Evolutionary conservation across 257 asterid genomes (phyloP), one percentile per base, ranked within the genome.

Genomic region (Solanum pinnatisectum): DNA sequence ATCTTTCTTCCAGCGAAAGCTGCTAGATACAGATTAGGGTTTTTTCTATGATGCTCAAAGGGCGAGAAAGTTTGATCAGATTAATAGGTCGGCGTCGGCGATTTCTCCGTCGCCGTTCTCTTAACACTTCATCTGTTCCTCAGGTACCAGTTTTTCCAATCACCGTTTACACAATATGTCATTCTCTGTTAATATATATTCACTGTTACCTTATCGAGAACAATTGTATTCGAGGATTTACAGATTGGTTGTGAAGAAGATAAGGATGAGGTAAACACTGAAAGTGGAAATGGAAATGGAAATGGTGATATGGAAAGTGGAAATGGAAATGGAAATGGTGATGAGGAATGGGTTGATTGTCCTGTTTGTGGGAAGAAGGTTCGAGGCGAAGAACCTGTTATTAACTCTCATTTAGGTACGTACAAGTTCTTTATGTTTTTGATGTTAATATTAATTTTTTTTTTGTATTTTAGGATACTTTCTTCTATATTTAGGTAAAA

Each of bases 371-470:
- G 95, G 32, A 84, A 49, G 59, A 85, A 81, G 33, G 82, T 97
- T 68, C 98, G 92, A 5, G 92, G 93, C 15, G 84, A 88, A n/a
- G 94, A 93, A 89, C 90, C 89, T 83, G 37, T 88, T 18, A 90
- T 95, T 90, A 97, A 97, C 90, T 93, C 97, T 88, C 99, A 97
- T 92, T 88, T 97, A 90, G 98, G 99, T 97, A 88, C 65, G 10
- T 46, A 5, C 6, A 25, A 36, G 65, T 44, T 46, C 37, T 12
- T 46, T 79, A 10, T 44, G 40, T 27, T 79, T 32, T 44, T 30
- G 39, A 44, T 79, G 40, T 3, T 44, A 79, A 18, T 79, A n/a
- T 3, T 44, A 79, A 18, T 79, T 13, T 3, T 13, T 8, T 10
- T 79, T 16, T 32, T 16, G 67, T 23, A 42, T 16, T 44, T 27